Evolutionary conservation across 2,329 filamentous ascomycete genomes (phyloP), one percentile per base, ranked within the genome.

Genomic region (Emericellopsis atlantica): DNA sequence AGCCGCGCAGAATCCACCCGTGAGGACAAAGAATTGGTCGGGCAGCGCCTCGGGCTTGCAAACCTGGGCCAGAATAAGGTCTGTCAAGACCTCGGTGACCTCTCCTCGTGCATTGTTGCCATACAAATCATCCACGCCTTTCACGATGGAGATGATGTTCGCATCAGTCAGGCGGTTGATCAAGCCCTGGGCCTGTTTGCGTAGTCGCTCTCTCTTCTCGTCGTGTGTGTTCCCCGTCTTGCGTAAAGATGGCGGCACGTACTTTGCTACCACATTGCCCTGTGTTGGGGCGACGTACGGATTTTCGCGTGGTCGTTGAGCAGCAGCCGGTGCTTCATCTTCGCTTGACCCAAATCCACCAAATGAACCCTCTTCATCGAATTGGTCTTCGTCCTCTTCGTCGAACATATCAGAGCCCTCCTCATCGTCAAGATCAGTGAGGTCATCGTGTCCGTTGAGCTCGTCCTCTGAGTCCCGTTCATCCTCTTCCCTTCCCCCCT

Each of bases 121-220:
- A 56, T 96, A 98, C 1, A 96, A 66, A 45, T 81, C 78, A 54
- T 94, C 87, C 26, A 95, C 71, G 15, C 93, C 84, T 35, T 75
- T 74, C 4, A 95, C 65, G 40, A 96, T 94, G 2, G 85, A 83
- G 6, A 94, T 60, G 46, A 98, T 69, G 51, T 92, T 96, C 32
- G 87, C 79, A 55, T 96, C 90, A 0, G 92, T 95, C 26, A 98
- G 70, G 54, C 90, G 82, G 59, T 98, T 98, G 54, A 98, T 73
- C 15, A 92, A 72, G 54, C 92, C 90, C 56, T 96, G 88, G 0
- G 86, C 70, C 53, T 93, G 86, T 46, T 86, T 78, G 44, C 79
- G 79, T 39, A 98, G 65, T 32, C 83, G 79, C 11, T 69, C 68
- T 37, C 84, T 66, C 34, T 73, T 66, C 56, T 93, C 84, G 2